Evolutionary conservation across 306 rosid species (phyloP).

Genomic region (Vigna radiata): DNA sequence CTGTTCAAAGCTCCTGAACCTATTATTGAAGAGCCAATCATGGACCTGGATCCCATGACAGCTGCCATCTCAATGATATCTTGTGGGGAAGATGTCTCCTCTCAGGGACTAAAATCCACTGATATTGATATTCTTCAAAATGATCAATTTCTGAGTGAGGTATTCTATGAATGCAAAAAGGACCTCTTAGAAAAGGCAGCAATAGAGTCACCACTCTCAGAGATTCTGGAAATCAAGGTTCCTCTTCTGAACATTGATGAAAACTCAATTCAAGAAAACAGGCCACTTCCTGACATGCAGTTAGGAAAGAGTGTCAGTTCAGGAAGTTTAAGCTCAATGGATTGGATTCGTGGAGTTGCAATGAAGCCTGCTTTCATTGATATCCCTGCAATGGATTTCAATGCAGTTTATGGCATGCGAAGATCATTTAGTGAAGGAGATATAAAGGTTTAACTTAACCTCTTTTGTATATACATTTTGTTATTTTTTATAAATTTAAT

Average conservation of each 20-base stretch:
- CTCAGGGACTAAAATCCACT: slow-evolving; percentile 68
- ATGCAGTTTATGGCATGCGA: slow-evolving; percentile 79
- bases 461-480: slow-evolving; percentile 10
- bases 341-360: slow-evolving; percentile 73
- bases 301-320: slow-evolving; percentile 77
- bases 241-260: slow-evolving; percentile 59
- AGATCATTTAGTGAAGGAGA: slow-evolving; percentile 94
- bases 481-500: slow-evolving; percentile 15
- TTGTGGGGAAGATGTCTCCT: slow-evolving; percentile 71
- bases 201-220: slow-evolving; percentile 59
- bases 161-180: slow-evolving; percentile 76
- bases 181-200: slow-evolving; percentile 82
- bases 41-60: slow-evolving; percentile 69
- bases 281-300: slow-evolving; percentile 52
- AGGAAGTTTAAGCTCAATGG: slow-evolving; percentile 78
- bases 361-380: slow-evolving; percentile 69
- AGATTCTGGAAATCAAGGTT: slow-evolving; percentile 71
- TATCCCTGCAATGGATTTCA: slow-evolving; percentile 70
- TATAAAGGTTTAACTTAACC: slow-evolving; percentile 74
- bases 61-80: slow-evolving; percentile 84
- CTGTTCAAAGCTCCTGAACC: slow-evolving; percentile 96
- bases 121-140: slow-evolving; percentile 79
- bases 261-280: slow-evolving; percentile 64
- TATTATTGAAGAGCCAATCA: slow-evolving; percentile 67
- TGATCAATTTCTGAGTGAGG: slow-evolving; percentile 87